A percentile compares a stretch with the other conserved stretches of the same genome.
These are phyloP conservation scores for Coniophora puteana DNA, from an alignment of 1,284 basidiomycete genomes.

Conservation along the genomic window DNA sequence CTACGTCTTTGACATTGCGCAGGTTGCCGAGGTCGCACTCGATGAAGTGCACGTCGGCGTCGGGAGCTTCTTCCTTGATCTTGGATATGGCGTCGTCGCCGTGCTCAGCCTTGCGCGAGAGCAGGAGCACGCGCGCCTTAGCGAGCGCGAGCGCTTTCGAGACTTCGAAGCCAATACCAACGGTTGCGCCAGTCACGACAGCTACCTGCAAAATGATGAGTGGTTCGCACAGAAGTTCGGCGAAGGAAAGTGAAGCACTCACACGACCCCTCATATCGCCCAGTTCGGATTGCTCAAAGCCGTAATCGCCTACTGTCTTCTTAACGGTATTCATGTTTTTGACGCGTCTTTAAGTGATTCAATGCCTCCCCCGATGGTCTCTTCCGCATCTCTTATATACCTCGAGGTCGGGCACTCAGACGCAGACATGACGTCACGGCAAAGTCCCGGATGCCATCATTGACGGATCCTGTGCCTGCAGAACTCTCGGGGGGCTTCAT, in stretches of 20 bases:
- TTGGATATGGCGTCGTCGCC: slow-evolving; percentile 35
- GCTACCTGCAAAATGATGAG: slow-evolving; percentile 23
- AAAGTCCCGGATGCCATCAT: no score
- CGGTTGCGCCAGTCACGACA: slow-evolving; percentile 41
- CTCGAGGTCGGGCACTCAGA: no score
- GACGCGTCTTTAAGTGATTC: no score
- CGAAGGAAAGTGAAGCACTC: neutral
- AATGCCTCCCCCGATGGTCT: no score
- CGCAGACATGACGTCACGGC: no score
- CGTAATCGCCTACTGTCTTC: slow-evolving; percentile 1
- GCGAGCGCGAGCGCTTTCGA: slow-evolving; percentile 34
- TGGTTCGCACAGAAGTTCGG: neutral
- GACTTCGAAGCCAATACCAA: slow-evolving; percentile 39
- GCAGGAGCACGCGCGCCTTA: slow-evolving; percentile 36
- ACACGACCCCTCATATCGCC: slow-evolving; percentile 10
- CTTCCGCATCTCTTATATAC: no score
- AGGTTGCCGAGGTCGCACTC: slow-evolving; percentile 38
- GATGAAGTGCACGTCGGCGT: slow-evolving; percentile 34
- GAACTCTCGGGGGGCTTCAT: no score
- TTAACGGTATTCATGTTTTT: slow-evolving; percentile 2
- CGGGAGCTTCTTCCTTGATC: slow-evolving; percentile 28
- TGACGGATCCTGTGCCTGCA: no score
- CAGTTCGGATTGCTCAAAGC: slow-evolving; percentile 4
- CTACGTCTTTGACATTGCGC: slow-evolving; percentile 34
- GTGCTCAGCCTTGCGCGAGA: slow-evolving; percentile 36